Percentiles rank a stretch among this genome's conserved stretches.
phyloP scores from a whole-genome alignment of 2,329 filamentous ascomycete genomes.

The Blastomyces silverae region DNA sequence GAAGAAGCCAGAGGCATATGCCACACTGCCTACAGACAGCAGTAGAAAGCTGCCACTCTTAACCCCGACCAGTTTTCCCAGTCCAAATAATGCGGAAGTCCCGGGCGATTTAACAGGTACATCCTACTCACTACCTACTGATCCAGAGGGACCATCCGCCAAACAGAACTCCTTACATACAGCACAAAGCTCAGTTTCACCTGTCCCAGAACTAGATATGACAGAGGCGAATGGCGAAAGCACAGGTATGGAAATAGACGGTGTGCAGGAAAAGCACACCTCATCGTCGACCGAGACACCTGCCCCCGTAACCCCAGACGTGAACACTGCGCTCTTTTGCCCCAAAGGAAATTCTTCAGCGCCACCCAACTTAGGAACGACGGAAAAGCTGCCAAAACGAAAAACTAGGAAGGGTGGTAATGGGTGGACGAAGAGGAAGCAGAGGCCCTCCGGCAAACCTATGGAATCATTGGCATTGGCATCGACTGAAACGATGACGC shows the following conservation, averaged over 20 bases:
- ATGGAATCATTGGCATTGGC: background rate
- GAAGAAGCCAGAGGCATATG: background rate
- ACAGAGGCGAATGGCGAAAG: background rate
- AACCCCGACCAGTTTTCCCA: background rate
- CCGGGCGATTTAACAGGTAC: background rate
- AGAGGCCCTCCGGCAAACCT: background rate
- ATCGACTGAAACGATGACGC: background rate
- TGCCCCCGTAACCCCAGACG: background rate
- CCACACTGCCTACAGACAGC: background rate
- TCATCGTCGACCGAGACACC: background rate
- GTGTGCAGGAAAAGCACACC: background rate
- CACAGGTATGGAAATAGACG: background rate
- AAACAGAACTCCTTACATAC: background rate
- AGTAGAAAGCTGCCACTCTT: background rate
- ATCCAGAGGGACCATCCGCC: background rate
- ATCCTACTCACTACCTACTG: background rate
- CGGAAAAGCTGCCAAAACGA: background rate
- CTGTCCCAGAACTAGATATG: conserved; percentile 7
- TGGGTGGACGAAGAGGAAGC: conserved; percentile 6
- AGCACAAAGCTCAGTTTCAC: background rate
- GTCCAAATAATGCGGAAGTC: background rate
- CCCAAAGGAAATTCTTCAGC: background rate
- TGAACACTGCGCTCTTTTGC: background rate
- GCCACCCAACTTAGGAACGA: background rate
- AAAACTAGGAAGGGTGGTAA: background rate